Base-by-base conservation (phyloP, 306 rosid genomes). In the Castanospermum australe region DNA sequence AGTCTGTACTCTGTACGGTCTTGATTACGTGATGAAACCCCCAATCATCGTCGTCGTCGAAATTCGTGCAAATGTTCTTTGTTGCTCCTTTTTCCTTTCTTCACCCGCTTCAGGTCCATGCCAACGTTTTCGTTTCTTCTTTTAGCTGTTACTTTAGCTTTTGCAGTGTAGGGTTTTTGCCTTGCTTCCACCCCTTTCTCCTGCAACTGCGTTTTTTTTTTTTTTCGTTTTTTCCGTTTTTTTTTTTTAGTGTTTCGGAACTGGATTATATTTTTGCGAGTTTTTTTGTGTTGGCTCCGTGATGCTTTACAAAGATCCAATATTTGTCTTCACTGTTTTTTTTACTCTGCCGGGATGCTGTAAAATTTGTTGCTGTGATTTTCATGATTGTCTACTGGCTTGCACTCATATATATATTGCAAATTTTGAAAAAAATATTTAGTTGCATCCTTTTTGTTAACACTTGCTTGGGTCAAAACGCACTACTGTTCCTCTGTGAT, bases 61-160 rank as follows among this genome's bases (percentile, higher is more conserved):
- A 56, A 10, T 79, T 41, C 41, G 81, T 50, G 78, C 42, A 7
- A 67, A 47, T 15, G 18, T 45, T 36, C 8, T 45, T 52, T 22
- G 0, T 21, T 28, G 36, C 47, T 73, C 35, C 28, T 79, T 21
- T 3, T 28, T 28, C 32, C 3, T 28, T 65, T 59, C 15, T 67
- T 73, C 15, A 6, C 41, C 48, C 51, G 83, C 76, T 44, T 84
- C 85, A 77, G 90, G 86, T 89, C 92, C 89, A 52, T 84, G 83
- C 57, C 44, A 36, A 42, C 67, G 48, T 55, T 61, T 44, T 61
- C 28, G 5, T 20, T 79, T 62, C 78, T 11, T 22, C 60, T 45
- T 56, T 7, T 35, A 3, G 61, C 54, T 22, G 14, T 71, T 60
- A 1, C 36, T 24, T 70, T 1, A 17, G 18, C 47, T 1, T 60